phyloP scores from a whole-genome alignment of 176 grass and related monocot genomes.

The Lolium multiflorum region DNA sequence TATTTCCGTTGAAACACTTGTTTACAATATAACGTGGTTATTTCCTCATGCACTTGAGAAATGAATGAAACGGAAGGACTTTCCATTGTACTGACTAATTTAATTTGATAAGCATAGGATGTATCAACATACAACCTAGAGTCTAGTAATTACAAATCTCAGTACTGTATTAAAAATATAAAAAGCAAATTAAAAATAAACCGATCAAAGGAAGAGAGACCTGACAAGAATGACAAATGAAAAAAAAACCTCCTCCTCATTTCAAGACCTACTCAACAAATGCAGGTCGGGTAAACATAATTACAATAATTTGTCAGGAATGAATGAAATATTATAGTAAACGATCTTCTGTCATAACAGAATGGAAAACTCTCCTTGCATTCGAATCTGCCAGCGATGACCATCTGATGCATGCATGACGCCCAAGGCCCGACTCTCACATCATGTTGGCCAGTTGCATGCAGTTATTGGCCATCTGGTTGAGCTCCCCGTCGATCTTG shows the following conservation, averaged over 20 bases:
- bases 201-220: not conserved
- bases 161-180: too few species aligned
- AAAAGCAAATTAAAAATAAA: not conserved
- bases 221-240: not conserved
- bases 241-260: conserved; percentile 38
- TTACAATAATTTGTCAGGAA: not conserved
- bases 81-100: not conserved
- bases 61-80: not conserved
- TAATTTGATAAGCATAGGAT: not conserved
- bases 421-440: not conserved
- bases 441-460: conserved; percentile 55
- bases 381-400: conserved; percentile 20
- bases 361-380: conserved; percentile 5
- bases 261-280: conserved; percentile 28
- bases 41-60: not conserved
- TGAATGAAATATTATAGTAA: conserved; percentile 17
- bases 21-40: too few species aligned
- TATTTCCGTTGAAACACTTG: too few species aligned
- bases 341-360: not conserved
- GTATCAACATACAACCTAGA: not conserved
- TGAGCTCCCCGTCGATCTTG: conserved; percentile 42
- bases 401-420: not conserved
- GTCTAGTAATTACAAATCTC: not conserved
- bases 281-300: not conserved
- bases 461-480: conserved; percentile 57